Base-by-base conservation (phyloP, 257 asterid genomes). In the Ajuga chamaepitys region DNA sequence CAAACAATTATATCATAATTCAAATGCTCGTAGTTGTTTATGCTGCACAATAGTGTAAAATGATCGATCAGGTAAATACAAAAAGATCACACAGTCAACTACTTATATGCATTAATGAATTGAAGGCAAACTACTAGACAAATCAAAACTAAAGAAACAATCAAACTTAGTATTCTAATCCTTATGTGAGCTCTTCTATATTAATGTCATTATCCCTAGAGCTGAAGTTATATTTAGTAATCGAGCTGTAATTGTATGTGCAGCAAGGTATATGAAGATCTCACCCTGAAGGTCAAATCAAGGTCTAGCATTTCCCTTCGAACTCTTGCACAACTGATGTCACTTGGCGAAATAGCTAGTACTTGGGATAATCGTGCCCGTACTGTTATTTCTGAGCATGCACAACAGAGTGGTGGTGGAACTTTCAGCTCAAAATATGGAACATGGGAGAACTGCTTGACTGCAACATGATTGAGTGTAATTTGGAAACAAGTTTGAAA, bases 341-440 rank as follows among this genome's bases (percentile, higher is more conserved):
- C 89, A 3, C 83, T 90, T 7, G 83, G 76, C 44, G 91, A 88
- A 28, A 90, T 88, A 59, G 97, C 91, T 41, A 84, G 73, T 75
- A 84, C 96, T 48, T 88, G 97, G 96, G 97, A 86, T 70, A 53
- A 67, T 22, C 88, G 93, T 57, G 88, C 95, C 34, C 91, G 90
- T 30, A 83, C 77, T n/a, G 91, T 86, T 41, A 81, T 84, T 57
- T 82, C 84, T 0, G 95, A 82, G 79, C 81, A 75, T 44, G 97
- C 88, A 0, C 88, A 90, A 79, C 82, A 70, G 67, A 83, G 86
- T 37, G 96, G 93, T 0, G 97, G 96, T 42, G 97, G 97, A 61
- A 86, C 77, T 76, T 86, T 90, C 78, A 86, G 96, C 80, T 88
- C 96, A 6, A 88, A 84, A 55, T 90, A 86, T 56, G 97, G 95